Conservation (phyloP, 2,329 filamentous ascomycete genomes). For the Beauveria varroae region DNA sequence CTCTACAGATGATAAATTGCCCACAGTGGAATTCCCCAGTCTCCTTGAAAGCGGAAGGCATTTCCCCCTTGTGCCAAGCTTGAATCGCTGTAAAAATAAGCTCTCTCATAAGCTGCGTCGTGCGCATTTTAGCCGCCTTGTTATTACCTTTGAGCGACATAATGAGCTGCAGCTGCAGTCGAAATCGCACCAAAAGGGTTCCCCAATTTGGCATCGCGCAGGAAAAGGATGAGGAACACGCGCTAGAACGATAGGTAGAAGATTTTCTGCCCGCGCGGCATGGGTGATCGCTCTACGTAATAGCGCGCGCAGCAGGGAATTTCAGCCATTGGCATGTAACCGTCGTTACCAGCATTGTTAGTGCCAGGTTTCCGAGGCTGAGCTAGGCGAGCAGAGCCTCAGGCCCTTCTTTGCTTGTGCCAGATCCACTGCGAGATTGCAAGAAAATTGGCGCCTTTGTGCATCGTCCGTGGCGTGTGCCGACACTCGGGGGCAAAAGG, state of each 20-base stretch:
- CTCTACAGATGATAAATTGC: neutral
- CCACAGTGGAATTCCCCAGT: neutral
- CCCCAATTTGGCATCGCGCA: constrained; percentile 3
- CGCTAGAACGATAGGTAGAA: constrained; percentile 10
- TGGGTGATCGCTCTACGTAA: neutral
- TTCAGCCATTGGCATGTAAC: constrained; percentile 3
- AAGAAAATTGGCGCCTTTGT: neutral
- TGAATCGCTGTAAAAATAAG: neutral
- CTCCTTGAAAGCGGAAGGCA: no score
- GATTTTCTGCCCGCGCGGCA: neutral
- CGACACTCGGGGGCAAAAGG: neutral
- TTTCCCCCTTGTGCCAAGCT: neutral
- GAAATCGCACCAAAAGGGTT: neutral
- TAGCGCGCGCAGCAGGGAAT: neutral
- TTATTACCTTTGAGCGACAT: neutral
- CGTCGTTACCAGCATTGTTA: neutral
- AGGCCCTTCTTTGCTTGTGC: constrained; percentile 2
- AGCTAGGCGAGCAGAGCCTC: constrained; percentile 10
- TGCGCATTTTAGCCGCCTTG: neutral
- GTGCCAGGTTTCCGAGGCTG: neutral
- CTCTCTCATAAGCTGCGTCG: constrained; percentile 3
- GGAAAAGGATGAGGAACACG: neutral
- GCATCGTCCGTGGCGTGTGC: neutral
- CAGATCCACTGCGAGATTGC: constrained; percentile 9
- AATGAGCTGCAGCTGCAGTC: neutral